phyloP scores from a whole-genome alignment of 2,329 filamentous ascomycete species.

The Ceratocystis ficicola region DNA sequence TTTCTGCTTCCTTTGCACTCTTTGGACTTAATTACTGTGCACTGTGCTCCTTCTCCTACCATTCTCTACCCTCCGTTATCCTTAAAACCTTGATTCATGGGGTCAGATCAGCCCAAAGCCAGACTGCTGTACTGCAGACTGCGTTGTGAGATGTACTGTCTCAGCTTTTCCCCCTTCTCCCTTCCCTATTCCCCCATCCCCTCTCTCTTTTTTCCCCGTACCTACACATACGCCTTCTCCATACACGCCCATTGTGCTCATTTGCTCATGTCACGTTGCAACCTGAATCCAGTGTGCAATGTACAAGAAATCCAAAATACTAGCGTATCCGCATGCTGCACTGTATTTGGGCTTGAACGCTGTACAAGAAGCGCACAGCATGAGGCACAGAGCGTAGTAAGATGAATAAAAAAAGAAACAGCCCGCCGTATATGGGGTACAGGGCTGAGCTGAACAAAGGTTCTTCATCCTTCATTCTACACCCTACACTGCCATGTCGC shows the following conservation, averaged over 20 bases:
- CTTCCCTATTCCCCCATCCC: neutral
- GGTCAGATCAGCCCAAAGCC: no score
- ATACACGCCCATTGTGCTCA: neutral
- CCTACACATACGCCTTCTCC: neutral
- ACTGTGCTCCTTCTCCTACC: neutral
- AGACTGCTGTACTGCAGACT: no score
- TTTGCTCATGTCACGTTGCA: constrained; percentile 7
- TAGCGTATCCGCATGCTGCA: neutral
- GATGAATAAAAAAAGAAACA: constrained; percentile 1
- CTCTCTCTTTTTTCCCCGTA: neutral
- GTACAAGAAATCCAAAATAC: neutral
- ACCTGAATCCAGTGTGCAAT: neutral
- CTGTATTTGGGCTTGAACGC: neutral
- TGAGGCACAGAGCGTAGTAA: neutral
- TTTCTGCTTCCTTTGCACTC: neutral
- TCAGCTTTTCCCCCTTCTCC: neutral
- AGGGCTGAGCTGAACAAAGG: constrained; percentile 10
- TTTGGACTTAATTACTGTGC: constrained; percentile 5
- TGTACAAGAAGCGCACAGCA: neutral
- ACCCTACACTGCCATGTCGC: neutral
- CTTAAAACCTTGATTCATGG: neutral
- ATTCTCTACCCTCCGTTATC: neutral
- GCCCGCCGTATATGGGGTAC: neutral
- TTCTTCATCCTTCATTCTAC: constrained; percentile 2
- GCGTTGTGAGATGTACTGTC: no score